Evolutionary conservation across 2,329 filamentous ascomycete species (phyloP), one percentile per base, ranked within the genome.

Genomic region (Colletotrichum sp.): DNA sequence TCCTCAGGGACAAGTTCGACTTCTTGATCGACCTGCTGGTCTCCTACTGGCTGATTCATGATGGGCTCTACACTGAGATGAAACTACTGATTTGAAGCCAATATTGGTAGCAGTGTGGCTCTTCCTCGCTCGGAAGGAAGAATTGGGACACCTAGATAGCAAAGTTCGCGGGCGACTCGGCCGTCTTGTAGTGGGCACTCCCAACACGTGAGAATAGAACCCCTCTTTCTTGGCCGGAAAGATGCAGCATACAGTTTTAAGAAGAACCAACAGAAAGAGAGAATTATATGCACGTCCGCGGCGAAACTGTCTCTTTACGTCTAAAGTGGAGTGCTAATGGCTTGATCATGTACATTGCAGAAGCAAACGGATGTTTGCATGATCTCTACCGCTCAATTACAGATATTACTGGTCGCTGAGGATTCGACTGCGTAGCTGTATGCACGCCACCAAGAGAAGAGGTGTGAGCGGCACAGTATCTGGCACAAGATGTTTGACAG

Each of bases 61-160:
- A 52, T 21, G n/a, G 10, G n/a, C 2, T n/a, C n/a, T 21, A 13
- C 3, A 52, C 10, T 0, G 2, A 52, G n/a, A 21, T 52, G 2
- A 0, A 3, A 52, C 26, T 52, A 7, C n/a, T 52, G 13, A 28
- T 6, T 59, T 21, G 24, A 59, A 28, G 43, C 4, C 10, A 52
- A 7, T 21, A 1, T 13, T 24, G n/a, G 16, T 18, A 3, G 43
- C n/a, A 4, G 26, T 28, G 10, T 10, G 55, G 4, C 13, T 28
- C 4, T 18, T 24, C 1, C 3, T 28, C 3, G 3, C 3, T 28
- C 2, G 2, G 2, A 28, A 28, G 24, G 3, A 59, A 26, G 5
- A 4, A 59, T 52, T 13, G n/a, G n/a, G 10, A 3, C n/a, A 59
- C 1, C 55, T 59, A 59, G 24, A 59, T 26, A 18, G 21, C 7